Percentiles rank a stretch among this genome's conserved stretches.
phyloP scores from a whole-genome alignment of 352 stramenopile species.

The Peronosclerospora sorghi region DNA sequence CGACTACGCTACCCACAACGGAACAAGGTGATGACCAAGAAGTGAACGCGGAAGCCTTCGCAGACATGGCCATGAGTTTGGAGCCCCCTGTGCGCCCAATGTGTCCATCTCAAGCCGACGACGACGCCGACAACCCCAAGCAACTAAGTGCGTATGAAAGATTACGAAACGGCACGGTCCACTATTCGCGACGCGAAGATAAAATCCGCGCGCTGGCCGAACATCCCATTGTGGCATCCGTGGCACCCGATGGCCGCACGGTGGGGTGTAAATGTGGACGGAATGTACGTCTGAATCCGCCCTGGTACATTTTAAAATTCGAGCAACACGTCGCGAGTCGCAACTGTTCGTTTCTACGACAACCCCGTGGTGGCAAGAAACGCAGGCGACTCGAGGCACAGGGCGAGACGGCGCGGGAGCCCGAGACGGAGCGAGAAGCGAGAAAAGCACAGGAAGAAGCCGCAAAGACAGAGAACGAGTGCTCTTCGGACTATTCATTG shows the following conservation, averaged over 20 bases:
- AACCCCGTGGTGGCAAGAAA: slow-evolving; percentile 10
- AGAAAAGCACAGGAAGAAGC: not conserved
- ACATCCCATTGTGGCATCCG: slow-evolving; percentile 43
- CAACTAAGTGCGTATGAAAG: slow-evolving; percentile 23
- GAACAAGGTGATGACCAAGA: slow-evolving; percentile 21
- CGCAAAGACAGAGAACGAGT: too few relatives aligned
- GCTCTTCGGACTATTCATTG: slow-evolving; percentile 27
- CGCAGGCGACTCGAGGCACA: not conserved
- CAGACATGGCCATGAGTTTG: slow-evolving; percentile 44
- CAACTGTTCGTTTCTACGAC: slow-evolving; percentile 62
- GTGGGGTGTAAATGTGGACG: slow-evolving; percentile 64
- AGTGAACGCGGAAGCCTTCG: slow-evolving; percentile 44
- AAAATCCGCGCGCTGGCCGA: slow-evolving; percentile 45
- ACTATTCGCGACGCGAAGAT: slow-evolving; percentile 46
- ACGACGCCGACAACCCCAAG: not conserved
- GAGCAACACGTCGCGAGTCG: slow-evolving; percentile 77
- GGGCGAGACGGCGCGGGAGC: not conserved
- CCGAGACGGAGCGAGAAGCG: not conserved
- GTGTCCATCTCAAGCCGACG: slow-evolving; percentile 12
- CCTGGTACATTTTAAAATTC: slow-evolving; percentile 82
- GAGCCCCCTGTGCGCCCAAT: slow-evolving; percentile 51
- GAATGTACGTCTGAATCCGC: slow-evolving; percentile 58
- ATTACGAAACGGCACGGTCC: slow-evolving; percentile 15
- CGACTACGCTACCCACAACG: not conserved
- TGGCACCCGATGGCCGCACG: slow-evolving; percentile 37